Base-by-base conservation (phyloP, 1,284 basidiomycete genomes). In the Fomitopsis betulina region DNA sequence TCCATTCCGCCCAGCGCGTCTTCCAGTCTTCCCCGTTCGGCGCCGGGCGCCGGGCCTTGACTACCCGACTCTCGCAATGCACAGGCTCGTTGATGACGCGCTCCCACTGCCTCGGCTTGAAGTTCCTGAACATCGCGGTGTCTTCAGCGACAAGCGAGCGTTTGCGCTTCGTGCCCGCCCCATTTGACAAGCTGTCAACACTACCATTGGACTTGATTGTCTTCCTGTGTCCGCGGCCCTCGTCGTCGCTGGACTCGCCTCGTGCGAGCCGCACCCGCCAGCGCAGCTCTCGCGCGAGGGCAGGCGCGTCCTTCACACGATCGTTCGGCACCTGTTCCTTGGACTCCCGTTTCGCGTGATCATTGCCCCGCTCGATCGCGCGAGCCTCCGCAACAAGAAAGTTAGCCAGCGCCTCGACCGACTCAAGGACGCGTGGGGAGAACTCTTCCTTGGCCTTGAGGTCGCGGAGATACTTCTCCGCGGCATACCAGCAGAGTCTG, bases 401-500 rank as follows among this genome's bases (percentile, higher is more conserved):
- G 6, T 84, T 79, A 0, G 92, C 83, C 3, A 96, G 79, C 1
- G 81, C 78, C 49, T 82, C 74, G 15, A 96, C 74, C 5, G 90
- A 91, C n/a, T 83, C 76, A 37, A 96, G 74, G 3, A 94, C 79
- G 37, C 92, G 84, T 1, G 79, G 60, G 51, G 79, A 70, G 60
- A 89, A 85, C 40, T 85, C 79, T 58, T 82, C 81, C 39, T 81
- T 82, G 8, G 80, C 75, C 65, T 86, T 91, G 32, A 95, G 74
- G 62, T 91, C 86, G 33, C 85, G 80, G 38, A 89, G 75, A 69
- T 88, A 89, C 64, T 86, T 87, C 62, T 94, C 90, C 1, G 83
- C 92, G 9, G 90, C 91, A 67, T 94, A 94, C 93, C 93, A 96
- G 66, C 91, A 94, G 7, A 96, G 77, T 69, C 93, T 95, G 62